These are phyloP conservation scores for Aureobasidium vineae DNA, from an alignment of 2,329 filamentous ascomycete species.

Conservation along the genomic window DNA sequence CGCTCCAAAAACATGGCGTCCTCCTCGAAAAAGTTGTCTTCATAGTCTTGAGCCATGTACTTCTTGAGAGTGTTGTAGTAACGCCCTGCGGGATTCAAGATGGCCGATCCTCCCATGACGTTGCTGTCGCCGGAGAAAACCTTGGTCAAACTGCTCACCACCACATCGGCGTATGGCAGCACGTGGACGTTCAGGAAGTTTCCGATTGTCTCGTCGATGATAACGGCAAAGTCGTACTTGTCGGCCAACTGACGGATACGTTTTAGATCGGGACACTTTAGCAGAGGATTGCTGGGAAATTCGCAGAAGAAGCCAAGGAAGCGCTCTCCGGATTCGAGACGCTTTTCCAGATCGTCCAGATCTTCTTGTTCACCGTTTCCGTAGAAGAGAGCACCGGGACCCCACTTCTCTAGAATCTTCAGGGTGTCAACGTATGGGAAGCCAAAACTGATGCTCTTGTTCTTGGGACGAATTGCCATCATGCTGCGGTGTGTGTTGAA, in stretches of 20 bases:
- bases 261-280: conserved; percentile 77
- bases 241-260: conserved; percentile 80
- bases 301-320: conserved; percentile 89
- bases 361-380: conserved; percentile 74
- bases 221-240: conserved; percentile 80
- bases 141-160: conserved; percentile 94
- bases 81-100: conserved; percentile 64
- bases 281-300: conserved; percentile 87
- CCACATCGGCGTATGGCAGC: conserved; percentile 81
- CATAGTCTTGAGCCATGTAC: conserved; percentile 62
- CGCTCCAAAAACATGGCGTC: conserved; percentile 93
- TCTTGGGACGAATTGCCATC: conserved; percentile 59
- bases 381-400: conserved; percentile 84
- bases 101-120: conserved; percentile 82
- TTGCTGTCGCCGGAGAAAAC: conserved; percentile 97
- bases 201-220: conserved; percentile 94
- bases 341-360: conserved; percentile 75
- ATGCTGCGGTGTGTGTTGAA: conserved; percentile 81
- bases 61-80: conserved; percentile 70
- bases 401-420: conserved; percentile 93
- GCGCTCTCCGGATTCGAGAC: conserved; percentile 68
- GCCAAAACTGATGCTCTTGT: conserved; percentile 87
- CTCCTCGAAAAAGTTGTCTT: conserved; percentile 92
- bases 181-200: conserved; percentile 97
- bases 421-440: conserved; percentile 97